These are phyloP conservation scores for Pleurotus giganteus DNA, from an alignment of 768 basidiomycete species.

Conservation along the genomic window DNA sequence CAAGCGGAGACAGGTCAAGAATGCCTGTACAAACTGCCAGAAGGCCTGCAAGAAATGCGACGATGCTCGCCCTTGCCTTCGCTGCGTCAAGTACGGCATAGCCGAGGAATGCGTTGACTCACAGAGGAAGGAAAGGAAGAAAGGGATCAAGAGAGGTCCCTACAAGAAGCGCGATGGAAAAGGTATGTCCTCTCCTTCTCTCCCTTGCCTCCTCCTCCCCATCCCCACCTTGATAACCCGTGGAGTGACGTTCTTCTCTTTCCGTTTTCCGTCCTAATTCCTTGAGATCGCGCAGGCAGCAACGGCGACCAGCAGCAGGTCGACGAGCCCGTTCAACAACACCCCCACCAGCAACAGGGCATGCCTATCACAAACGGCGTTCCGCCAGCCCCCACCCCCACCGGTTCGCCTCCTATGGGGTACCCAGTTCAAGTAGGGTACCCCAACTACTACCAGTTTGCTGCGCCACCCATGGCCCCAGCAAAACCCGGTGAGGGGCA, in stretches of 20 bases:
- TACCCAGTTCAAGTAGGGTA: conserved; percentile 51
- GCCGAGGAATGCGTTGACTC: conserved; percentile 88
- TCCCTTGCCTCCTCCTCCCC: conserved; percentile 24
- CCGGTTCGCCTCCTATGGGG: conserved; percentile 46
- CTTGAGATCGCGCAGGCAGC: conserved; percentile 59
- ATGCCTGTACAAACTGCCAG: conserved; percentile 88
- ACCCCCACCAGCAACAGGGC: conserved; percentile 21
- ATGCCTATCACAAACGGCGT: conserved; percentile 40
- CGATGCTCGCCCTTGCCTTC: conserved; percentile 87
- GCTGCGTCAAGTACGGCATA: conserved; percentile 89
- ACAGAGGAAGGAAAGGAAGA: conserved; percentile 88
- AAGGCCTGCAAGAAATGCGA: conserved; percentile 93
- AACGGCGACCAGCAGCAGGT: conserved; percentile 39
- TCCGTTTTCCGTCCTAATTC: conserved; percentile 37
- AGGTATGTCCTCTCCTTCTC: conserved; percentile 48
- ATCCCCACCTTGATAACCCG: conserved; percentile 27
- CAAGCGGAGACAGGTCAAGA: conserved; percentile 88
- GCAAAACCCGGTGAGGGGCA: conserved; percentile 54
- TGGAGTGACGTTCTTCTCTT: conserved; percentile 19
- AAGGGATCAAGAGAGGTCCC: conserved; percentile 82
- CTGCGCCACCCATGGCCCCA: conserved; percentile 44
- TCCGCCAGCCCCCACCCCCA: conserved; percentile 21
- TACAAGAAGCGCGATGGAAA: conserved; percentile 96
- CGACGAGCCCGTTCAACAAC: conserved; percentile 32
- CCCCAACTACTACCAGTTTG: conserved; percentile 54